phyloP scores from a whole-genome alignment of 2,329 filamentous ascomycete genomes.

The Metarhizium humberi region DNA sequence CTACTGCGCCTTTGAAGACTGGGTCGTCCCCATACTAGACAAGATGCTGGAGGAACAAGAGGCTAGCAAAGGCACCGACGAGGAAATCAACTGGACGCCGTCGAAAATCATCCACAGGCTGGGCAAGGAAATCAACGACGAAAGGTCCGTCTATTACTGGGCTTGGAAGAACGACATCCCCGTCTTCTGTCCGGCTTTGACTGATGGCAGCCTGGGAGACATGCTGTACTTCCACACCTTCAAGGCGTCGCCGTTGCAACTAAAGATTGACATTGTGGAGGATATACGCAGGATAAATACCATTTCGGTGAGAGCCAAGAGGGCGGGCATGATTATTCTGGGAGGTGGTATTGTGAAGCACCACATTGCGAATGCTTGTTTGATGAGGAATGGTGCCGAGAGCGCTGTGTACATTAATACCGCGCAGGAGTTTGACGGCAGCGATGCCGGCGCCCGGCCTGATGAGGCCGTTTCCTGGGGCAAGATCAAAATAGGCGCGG shows the following conservation, averaged over 20 bases:
- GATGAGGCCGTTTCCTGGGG: constrained; percentile 98
- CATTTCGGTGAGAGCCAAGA: constrained; percentile 75
- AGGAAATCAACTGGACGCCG: constrained; percentile 82
- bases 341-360: constrained; percentile 96
- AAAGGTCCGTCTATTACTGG: constrained; percentile 92
- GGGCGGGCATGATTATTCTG: constrained; percentile 89
- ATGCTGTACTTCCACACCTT: constrained; percentile 99
- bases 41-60: constrained; percentile 91
- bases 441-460: constrained; percentile 86
- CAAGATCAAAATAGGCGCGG: constrained; percentile 85
- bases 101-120: constrained; percentile 84
- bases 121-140: constrained; percentile 89
- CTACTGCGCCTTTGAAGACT: constrained; percentile 94
- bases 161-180: constrained; percentile 95
- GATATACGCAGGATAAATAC: constrained; percentile 93
- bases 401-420: constrained; percentile 98
- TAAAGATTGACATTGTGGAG: constrained; percentile 84
- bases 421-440: constrained; percentile 93
- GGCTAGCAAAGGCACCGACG: constrained; percentile 57
- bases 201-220: constrained; percentile 89
- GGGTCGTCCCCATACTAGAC: constrained; percentile 93
- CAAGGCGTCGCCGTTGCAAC: constrained; percentile 71
- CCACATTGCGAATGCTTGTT: constrained; percentile 92
- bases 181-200: constrained; percentile 92
- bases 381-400: constrained; percentile 97